Conservation (phyloP, 2,329 filamentous ascomycete species). For the Lasiodiplodia sp. region DNA sequence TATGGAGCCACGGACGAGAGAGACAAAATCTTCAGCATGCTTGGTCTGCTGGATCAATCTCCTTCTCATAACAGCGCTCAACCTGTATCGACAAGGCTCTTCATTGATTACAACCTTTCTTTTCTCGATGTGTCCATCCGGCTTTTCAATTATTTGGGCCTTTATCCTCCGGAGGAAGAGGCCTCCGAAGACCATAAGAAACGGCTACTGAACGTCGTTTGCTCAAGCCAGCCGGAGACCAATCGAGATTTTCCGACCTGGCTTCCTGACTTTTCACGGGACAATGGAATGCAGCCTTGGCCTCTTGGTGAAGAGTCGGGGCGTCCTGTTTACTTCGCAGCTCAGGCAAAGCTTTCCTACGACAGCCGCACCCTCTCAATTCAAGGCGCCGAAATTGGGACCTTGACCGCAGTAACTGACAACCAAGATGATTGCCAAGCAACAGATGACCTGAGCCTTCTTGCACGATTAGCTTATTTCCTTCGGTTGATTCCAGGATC, state of each 20-base stretch:
- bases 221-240: not conserved
- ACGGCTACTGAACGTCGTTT: not conserved
- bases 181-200: too few species aligned
- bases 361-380: not conserved
- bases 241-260: not conserved
- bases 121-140: not conserved
- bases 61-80: too few species aligned
- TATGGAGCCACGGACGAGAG: not conserved
- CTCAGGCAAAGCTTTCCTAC: not conserved
- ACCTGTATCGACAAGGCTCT: not conserved
- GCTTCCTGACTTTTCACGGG: not conserved
- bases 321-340: too few species aligned
- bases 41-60: not conserved
- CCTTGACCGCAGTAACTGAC: not conserved
- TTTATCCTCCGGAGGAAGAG: not conserved
- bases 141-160: not conserved
- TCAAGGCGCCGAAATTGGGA: not conserved
- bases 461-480: not conserved
- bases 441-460: not conserved
- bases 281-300: not conserved
- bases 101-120: not conserved
- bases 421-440: not conserved
- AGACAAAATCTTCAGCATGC: conserved; percentile 1
- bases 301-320: too few species aligned
- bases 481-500: not conserved